Evolutionary conservation across 495 filamentous ascomycete species (phyloP), one percentile per base, ranked within the genome.

Genomic region (Neurospora sp.): DNA sequence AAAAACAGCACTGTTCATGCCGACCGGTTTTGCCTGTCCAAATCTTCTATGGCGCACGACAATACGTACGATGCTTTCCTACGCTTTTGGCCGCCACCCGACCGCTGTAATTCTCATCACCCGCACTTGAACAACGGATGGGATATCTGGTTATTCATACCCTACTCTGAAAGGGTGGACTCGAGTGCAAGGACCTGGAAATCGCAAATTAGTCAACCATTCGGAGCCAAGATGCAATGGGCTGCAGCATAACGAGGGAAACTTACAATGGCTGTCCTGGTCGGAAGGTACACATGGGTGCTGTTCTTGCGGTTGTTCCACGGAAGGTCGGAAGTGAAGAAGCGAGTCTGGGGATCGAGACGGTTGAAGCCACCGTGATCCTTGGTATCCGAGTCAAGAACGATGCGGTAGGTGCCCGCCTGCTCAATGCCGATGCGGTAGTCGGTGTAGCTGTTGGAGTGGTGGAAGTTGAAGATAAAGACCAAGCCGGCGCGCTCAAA

Each of bases 401-500:
- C 91, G 74, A 98, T 91, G 40, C 90, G 87, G 81, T 99, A 99
- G 14, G 93, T 97, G 23, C 96, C 96, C 2, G 90, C 80, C 11
- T 87, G 84, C 70, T 98, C 93, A 69, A 99, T 87, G 1, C 96
- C 96, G 73, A 98, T 90, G 23, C 96, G 87, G 79, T 97, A 99
- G 80, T 98, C 96, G 20, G 93, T 89, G 80, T 91, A 99, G 85
- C 93, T 97, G 60, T 91, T 78, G n/a, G 88, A 88, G 6, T 93
- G 91, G 80, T 98, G 90, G 87, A 97, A 97, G 83, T 99, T 99
- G 87, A 99, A 98, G 76, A 97, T 88, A 88, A 93, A 99, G 40
- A 99, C 84, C 54, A 97, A 81, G 0, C 94, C 94, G 4, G 90
- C 96, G 35, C 96, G 90, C 84, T 99, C 96, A 81, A 98, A 99